Base-by-base conservation (phyloP, 352 stramenopile genomes). In the Globisporangium middletonii region DNA sequence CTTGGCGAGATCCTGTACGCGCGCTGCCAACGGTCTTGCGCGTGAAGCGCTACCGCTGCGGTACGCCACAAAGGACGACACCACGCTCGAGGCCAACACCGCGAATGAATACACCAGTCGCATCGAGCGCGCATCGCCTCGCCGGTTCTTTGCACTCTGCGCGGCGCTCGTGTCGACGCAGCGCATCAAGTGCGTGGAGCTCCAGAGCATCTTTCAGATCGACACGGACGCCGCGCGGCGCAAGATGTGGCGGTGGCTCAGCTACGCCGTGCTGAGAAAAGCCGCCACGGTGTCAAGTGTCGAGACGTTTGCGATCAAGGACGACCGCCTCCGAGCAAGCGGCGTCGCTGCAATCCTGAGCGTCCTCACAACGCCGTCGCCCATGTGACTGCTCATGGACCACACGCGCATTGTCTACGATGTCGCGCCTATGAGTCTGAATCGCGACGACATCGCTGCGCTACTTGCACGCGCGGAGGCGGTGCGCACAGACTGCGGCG, bases 161-260 rank as follows among this genome's bases (percentile, higher is more conserved):
- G 42, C 48, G 27, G 48, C 48, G 48, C 48, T 53, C 3, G 48
- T 33, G 7, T 28, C 18, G 28, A 23, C 48, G 28, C 28, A 53
- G 48, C 15, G 38, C 15, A 28, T 53, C 47, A 23, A 53, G 12
- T 28, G 18, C 15, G 27, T 43, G 16, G 27, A 33, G 27, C 6
- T 53, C 7, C 7, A 12, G 2, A 42, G 42, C 27, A 16, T 53
- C 15, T 33, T 53, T 9, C 7, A 42, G 15, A 38, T 27, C 27
- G 48, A 42, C 28, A 41, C 23, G 8, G 48, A 38, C 18, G 12
- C 16, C 48, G 16, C 27, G 28, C 48, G 48, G 27, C 30, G 9
- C 7, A 19, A 43, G 13, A 53, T 42, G 27, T 53, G 48, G 48
- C 48, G 19, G 26, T 53, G 48, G 48, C 48, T 53, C 48, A 53